These are phyloP conservation scores for Mortierella sp. DNA, from an alignment of 371 early-diverging fungal species.

Conservation along the genomic window DNA sequence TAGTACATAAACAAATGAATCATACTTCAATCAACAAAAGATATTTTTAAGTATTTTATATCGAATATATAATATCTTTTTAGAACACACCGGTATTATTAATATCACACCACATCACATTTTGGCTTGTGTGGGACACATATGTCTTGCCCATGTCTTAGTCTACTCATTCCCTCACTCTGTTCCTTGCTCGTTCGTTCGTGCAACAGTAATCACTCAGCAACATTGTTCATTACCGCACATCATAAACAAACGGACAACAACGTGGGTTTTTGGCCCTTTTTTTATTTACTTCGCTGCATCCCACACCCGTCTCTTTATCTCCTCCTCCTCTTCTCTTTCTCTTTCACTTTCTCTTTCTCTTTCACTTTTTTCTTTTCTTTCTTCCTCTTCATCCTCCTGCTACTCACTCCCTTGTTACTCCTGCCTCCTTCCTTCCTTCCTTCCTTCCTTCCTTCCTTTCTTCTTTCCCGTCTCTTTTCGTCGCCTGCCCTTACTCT, in stretches of 20 bases:
- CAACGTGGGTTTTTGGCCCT: slow-evolving; percentile 6
- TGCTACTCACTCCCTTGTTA: background rate
- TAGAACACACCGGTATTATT: too few species aligned
- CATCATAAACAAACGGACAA: background rate
- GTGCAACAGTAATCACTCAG: too few species aligned
- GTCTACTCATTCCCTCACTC: too few species aligned
- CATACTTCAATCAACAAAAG: too few species aligned
- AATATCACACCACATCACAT: too few species aligned
- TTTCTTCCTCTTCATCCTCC: slow-evolving; percentile 5
- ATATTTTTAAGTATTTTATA: too few species aligned
- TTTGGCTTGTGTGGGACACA: too few species aligned
- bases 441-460: slow-evolving; percentile 2
- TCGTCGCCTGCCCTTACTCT: background rate
- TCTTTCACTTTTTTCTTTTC: slow-evolving; percentile 3
- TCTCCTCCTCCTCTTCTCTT: background rate
- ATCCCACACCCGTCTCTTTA: slow-evolving; percentile 11
- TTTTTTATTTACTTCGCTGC: slow-evolving; percentile 16
- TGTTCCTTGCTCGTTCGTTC: too few species aligned
- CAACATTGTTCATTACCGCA: too few species aligned
- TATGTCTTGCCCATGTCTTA: too few species aligned
- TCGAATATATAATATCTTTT: too few species aligned
- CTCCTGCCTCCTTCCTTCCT: slow-evolving; percentile 16
- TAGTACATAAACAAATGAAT: too few species aligned
- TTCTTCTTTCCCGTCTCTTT: slow-evolving; percentile 21
- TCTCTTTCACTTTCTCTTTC: background rate